Conservation (phyloP, 2,329 filamentous ascomycete species). For the Ceratocystis lukuohia region DNA sequence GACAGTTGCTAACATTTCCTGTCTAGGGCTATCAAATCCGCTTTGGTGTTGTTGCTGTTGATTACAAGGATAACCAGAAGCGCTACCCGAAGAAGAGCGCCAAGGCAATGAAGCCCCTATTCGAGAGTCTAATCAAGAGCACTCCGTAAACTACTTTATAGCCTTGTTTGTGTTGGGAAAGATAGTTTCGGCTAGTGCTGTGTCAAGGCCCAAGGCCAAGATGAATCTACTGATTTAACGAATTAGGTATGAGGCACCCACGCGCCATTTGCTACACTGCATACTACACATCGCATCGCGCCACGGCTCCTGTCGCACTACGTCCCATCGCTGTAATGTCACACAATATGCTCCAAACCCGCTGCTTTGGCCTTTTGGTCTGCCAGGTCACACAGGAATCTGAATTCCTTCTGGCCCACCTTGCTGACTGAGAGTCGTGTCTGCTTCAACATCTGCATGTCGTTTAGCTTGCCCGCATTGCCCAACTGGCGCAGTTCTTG, state of each 20-base stretch:
- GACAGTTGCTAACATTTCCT: slow-evolving; percentile 79
- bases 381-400: slow-evolving; percentile 43
- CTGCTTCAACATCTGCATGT: slow-evolving; percentile 74
- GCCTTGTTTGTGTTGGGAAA: neutral
- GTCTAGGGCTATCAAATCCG: slow-evolving; percentile 63
- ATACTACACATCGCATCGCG: neutral
- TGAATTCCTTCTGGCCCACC: slow-evolving; percentile 52
- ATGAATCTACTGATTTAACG: neutral
- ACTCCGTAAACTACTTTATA: slow-evolving; percentile 19
- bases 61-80: slow-evolving; percentile 68
- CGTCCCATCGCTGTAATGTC: neutral
- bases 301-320: neutral
- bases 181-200: neutral
- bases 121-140: slow-evolving; percentile 57
- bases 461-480: slow-evolving; percentile 43
- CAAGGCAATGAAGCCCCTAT: slow-evolving; percentile 54
- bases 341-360: slow-evolving; percentile 28
- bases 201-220: neutral
- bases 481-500: slow-evolving; percentile 56
- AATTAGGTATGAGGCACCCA: neutral
- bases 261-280: too few species aligned
- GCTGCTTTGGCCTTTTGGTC: slow-evolving; percentile 31
- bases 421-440: slow-evolving; percentile 68
- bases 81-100: slow-evolving; percentile 76
- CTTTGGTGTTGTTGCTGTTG: slow-evolving; percentile 73